Percentiles rank a stretch among this genome's conserved stretches.
Evolutionary conservation across 495 filamentous ascomycete genomes (phyloP).

Genomic region (Hapsidospora chrysogenum): DNA sequence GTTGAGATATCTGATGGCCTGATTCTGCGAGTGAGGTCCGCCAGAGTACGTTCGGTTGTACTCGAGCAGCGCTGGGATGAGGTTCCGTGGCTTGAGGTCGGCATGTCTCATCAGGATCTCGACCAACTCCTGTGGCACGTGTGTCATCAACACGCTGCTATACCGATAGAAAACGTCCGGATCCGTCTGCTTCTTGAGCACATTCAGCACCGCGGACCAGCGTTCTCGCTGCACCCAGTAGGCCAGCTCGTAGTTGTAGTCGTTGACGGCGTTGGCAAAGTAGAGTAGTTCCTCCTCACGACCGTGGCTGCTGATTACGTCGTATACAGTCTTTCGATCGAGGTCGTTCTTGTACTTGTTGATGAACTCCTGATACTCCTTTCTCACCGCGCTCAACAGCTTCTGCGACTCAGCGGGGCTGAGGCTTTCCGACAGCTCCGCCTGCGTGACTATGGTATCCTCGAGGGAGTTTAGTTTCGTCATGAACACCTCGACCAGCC

Average conservation of each 20-base stretch:
- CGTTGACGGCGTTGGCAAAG: constrained; percentile 73
- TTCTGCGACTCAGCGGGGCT: constrained; percentile 52
- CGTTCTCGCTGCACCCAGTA: constrained; percentile 97
- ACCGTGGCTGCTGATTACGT: constrained; percentile 89
- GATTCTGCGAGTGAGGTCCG: constrained; percentile 55
- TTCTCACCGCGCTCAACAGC: constrained; percentile 48
- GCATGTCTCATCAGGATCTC: constrained; percentile 88
- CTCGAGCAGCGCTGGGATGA: constrained; percentile 84
- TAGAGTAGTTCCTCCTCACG: constrained; percentile 81
- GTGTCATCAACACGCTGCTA: constrained; percentile 87
- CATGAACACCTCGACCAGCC: constrained; percentile 95
- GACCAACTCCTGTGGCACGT: constrained; percentile 65
- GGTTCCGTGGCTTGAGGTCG: constrained; percentile 69
- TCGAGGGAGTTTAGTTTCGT: constrained; percentile 88
- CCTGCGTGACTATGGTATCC: constrained; percentile 82
- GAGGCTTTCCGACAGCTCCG: constrained; percentile 57
- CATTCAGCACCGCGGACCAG: constrained; percentile 76
- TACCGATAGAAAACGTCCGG: constrained; percentile 91
- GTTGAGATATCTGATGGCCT: constrained; percentile 85
- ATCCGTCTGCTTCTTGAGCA: constrained; percentile 81
- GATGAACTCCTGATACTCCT: constrained; percentile 79
- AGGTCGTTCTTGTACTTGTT: constrained; percentile 70
- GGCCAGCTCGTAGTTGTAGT: constrained; percentile 84
- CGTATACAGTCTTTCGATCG: constrained; percentile 83
- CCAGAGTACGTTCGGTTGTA: constrained; percentile 60